phyloP scores from a whole-genome alignment of 2,329 filamentous ascomycete species.

The Fusarium camptoceras region DNA sequence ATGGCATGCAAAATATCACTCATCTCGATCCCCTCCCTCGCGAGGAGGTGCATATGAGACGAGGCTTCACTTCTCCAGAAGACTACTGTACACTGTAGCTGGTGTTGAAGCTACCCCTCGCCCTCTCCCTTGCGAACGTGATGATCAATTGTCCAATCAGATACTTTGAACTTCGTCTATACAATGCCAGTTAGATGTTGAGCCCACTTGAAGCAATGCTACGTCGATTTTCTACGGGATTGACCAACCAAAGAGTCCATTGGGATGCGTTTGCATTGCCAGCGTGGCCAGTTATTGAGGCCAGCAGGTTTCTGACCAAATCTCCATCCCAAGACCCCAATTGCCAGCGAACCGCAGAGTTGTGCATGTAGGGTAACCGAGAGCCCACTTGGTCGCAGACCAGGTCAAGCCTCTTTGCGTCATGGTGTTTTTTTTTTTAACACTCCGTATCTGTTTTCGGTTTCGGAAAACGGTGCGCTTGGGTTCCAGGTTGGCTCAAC shows the following conservation, averaged over 20 bases:
- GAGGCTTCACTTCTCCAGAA: constrained; percentile 30
- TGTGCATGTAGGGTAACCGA: constrained; percentile 39
- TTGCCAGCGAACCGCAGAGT: constrained; percentile 20
- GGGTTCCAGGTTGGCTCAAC: constrained; percentile 24
- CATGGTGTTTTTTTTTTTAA: constrained; percentile 27
- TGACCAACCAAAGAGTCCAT: constrained; percentile 31
- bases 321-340: constrained; percentile 3
- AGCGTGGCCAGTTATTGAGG: constrained; percentile 43
- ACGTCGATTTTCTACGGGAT: constrained; percentile 9
- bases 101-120: constrained; percentile 25
- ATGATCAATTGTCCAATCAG: constrained; percentile 40
- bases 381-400: constrained; percentile 39
- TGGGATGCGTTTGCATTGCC: constrained; percentile 39
- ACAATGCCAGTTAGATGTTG: constrained; percentile 6
- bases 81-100: constrained; percentile 24
- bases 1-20: constrained; percentile 28
- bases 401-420: constrained; percentile 39
- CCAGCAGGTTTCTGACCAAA: constrained; percentile 31
- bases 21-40: constrained; percentile 36
- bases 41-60: constrained; percentile 28
- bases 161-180: constrained; percentile 9
- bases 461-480: constrained; percentile 40
- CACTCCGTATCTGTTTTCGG: constrained; percentile 17
- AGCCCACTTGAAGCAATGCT: constrained; percentile 37
- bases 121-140: constrained; percentile 24